Evolutionary conservation across 768 basidiomycete genomes (phyloP).

Genomic region (Astraeus odoratus): DNA sequence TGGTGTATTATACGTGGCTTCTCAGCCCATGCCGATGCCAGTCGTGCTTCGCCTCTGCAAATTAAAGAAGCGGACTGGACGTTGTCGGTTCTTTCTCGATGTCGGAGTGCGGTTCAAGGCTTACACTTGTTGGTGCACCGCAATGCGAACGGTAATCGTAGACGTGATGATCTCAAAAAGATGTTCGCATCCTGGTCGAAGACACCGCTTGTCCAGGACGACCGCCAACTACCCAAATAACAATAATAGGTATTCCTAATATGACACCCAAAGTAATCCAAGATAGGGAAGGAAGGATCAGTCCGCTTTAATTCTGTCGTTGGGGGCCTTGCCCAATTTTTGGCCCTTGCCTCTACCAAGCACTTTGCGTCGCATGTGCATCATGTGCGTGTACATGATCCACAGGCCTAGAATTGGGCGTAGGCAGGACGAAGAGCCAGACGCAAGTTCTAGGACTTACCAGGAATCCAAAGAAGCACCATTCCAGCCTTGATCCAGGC

Average conservation of each 20-base stretch:
- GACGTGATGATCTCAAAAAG: background rate
- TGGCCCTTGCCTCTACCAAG: slow-evolving; percentile 32
- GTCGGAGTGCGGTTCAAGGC: no score
- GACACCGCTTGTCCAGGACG: no score
- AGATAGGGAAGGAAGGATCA: slow-evolving; percentile 2
- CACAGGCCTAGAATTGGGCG: slow-evolving; percentile 34
- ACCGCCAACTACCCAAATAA: no score
- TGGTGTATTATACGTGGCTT: no score
- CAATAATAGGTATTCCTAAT: background rate
- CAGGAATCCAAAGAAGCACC: slow-evolving; percentile 85
- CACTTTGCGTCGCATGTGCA: slow-evolving; percentile 48
- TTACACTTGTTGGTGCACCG: no score
- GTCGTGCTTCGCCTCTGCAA: no score
- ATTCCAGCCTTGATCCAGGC: slow-evolving; percentile 54
- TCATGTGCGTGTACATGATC: slow-evolving; percentile 55
- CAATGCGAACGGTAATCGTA: background rate
- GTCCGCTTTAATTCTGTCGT: slow-evolving; percentile 19
- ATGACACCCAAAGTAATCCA: background rate
- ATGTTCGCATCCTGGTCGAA: background rate
- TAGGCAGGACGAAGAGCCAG: background rate
- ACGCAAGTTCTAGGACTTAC: slow-evolving; percentile 36
- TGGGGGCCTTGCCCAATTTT: slow-evolving; percentile 30
- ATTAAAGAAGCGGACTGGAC: no score
- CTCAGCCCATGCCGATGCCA: no score
- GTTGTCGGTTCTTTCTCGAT: no score